Conservation (phyloP, 2,329 filamentous ascomycete genomes). For the Biscogniauxia sp. region DNA sequence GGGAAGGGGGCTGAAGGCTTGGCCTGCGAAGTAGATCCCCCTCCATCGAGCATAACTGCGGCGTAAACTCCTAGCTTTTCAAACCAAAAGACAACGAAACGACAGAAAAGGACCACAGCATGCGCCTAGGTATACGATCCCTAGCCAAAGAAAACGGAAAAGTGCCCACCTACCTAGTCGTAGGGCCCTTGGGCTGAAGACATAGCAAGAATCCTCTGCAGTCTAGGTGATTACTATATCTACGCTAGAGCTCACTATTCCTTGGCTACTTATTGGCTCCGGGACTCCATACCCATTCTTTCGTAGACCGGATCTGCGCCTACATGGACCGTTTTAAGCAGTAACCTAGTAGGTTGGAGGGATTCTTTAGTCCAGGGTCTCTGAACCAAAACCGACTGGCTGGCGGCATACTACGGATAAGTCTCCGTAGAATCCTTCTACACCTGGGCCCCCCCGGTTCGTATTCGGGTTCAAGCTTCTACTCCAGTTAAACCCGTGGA, state of each 20-base stretch:
- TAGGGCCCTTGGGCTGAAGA: background rate
- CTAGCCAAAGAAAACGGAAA: no score
- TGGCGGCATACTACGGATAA: no score
- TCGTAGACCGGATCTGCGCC: no score
- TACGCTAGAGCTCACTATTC: background rate
- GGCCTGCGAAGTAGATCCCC: background rate
- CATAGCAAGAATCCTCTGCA: background rate
- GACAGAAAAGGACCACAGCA: background rate
- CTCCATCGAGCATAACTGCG: background rate
- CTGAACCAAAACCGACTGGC: no score
- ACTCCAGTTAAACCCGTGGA: background rate
- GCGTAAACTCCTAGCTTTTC: background rate
- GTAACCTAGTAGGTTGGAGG: no score
- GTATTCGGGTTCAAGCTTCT: background rate
- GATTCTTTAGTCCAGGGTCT: no score
- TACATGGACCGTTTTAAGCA: no score
- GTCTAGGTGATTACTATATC: background rate
- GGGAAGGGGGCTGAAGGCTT: background rate
- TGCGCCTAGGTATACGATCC: no score
- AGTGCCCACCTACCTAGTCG: no score
- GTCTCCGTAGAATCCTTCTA: background rate
- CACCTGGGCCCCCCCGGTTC: background rate
- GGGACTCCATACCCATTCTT: no score
- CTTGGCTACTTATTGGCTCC: background rate
- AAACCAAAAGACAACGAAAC: background rate